Percentiles rank a stretch among this genome's conserved stretches.
Evolutionary conservation across 164 flowering plant genomes (phyloP).

Genomic region (Vitis cinerea): DNA sequence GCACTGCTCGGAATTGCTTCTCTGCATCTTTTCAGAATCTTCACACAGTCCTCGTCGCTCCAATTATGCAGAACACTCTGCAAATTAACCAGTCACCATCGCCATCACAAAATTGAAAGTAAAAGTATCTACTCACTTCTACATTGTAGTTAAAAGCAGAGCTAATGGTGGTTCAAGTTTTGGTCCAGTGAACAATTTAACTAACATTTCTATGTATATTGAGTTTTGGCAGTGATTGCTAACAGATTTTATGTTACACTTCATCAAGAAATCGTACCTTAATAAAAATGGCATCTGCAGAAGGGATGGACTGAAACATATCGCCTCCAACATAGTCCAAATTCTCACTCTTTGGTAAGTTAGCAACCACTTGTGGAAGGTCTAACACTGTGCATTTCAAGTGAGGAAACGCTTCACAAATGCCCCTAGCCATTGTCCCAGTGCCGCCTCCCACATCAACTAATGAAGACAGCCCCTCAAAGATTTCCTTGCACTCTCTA

Average conservation of each 20-base stretch:
- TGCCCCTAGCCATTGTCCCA: slow-evolving; percentile 5
- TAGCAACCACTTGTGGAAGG: slow-evolving; percentile 24
- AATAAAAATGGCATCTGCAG: slow-evolving; percentile 4
- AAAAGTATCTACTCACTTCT: too few species aligned
- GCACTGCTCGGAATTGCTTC: background rate
- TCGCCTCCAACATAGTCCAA: slow-evolving; percentile 11
- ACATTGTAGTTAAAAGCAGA: too few species aligned
- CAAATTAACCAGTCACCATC: background rate
- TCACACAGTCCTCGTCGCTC: background rate
- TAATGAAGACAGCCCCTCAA: slow-evolving; percentile 27
- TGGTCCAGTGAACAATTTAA: too few species aligned
- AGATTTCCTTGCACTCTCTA: slow-evolving; percentile 6
- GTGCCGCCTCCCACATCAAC: slow-evolving; percentile 34
- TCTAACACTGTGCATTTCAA: slow-evolving; percentile 32
- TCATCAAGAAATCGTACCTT: background rate
- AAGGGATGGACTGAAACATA: slow-evolving; percentile 8
- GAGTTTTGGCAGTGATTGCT: too few species aligned
- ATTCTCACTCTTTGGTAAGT: slow-evolving; percentile 6
- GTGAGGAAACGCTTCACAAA: slow-evolving; percentile 25
- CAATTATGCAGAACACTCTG: background rate
- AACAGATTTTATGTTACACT: too few species aligned
- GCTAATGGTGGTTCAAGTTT: too few species aligned
- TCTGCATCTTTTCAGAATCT: background rate
- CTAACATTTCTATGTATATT: too few species aligned
- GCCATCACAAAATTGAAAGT: too few species aligned